These are phyloP conservation scores for Skeletonema menzelii DNA, from an alignment of 108 stramenopile genomes.

Conservation along the genomic window DNA sequence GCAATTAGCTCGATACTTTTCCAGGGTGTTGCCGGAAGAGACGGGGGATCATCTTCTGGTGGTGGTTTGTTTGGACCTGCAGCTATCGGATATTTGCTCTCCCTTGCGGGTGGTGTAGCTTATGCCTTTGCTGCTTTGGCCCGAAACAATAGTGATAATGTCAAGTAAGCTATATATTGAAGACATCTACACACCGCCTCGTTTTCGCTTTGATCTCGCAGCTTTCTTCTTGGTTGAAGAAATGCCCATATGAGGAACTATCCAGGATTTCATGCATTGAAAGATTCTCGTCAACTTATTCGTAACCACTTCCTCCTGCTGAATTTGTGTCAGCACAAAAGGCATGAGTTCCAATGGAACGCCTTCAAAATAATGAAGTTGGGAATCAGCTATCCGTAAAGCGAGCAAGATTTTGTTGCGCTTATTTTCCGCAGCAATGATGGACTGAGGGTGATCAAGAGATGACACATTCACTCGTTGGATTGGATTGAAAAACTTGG, in stretches of 20 bases:
- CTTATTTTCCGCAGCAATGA: background rate
- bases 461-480: background rate
- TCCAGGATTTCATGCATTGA: background rate
- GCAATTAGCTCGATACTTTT: conserved; percentile 27
- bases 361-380: background rate
- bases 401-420: conserved; percentile 2
- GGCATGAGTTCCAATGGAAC: conserved; percentile 3
- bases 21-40: background rate
- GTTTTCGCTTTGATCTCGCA: background rate
- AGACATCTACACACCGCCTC: background rate
- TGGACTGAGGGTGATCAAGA: background rate
- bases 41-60: background rate
- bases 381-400: background rate
- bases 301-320: background rate
- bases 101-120: conserved; percentile 16
- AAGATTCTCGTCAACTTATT: background rate
- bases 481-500: background rate
- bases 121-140: conserved; percentile 19
- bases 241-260: background rate
- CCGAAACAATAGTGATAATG: background rate
- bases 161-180: background rate
- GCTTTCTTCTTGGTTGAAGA: background rate
- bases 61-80: conserved; percentile 3
- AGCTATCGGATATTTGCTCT: conserved; percentile 10
- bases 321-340: background rate